Conservation (phyloP, 768 basidiomycete genomes). For the Sistotremastrum suecicum region DNA sequence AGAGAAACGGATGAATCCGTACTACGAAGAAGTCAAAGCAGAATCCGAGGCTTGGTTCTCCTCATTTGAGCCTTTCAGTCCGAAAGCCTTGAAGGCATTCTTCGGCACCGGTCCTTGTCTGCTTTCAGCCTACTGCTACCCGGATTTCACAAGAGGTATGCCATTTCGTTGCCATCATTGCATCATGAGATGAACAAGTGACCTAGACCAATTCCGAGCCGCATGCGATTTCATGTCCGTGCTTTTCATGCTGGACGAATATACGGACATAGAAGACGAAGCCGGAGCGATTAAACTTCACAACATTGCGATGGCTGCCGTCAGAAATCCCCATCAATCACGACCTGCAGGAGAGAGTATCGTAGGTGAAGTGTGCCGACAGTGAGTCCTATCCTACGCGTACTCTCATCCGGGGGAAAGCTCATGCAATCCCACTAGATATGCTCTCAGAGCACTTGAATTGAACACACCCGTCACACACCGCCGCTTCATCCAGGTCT, state of each 20-base stretch:
- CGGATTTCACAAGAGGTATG: constrained; percentile 10
- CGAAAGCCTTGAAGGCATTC: constrained; percentile 24
- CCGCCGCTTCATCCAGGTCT: constrained; percentile 23
- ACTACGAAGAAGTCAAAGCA: constrained; percentile 20
- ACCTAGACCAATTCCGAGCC: constrained; percentile 18
- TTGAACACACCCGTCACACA: no score
- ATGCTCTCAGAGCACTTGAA: no score
- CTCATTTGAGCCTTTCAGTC: constrained; percentile 21
- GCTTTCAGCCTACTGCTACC: constrained; percentile 26
- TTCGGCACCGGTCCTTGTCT: constrained; percentile 11
- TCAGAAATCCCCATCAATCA: constrained; percentile 21
- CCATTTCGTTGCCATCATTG: no score
- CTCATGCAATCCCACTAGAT: no score
- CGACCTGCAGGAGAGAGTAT: constrained; percentile 24
- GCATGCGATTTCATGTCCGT: constrained; percentile 38
- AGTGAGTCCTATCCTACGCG: no score
- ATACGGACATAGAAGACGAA: constrained; percentile 27
- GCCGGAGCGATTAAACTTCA: constrained; percentile 17
- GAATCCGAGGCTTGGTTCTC: constrained; percentile 26
- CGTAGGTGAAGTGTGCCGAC: constrained; percentile 24
- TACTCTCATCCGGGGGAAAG: no score
- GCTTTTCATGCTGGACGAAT: constrained; percentile 36
- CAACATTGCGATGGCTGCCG: constrained; percentile 24
- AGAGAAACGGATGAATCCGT: constrained; percentile 21
- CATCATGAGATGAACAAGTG: no score